Percentiles rank a stretch among this genome's conserved stretches.
Evolutionary conservation across 1,284 basidiomycete genomes (phyloP).

Genomic region (Trichosporon sp.): DNA sequence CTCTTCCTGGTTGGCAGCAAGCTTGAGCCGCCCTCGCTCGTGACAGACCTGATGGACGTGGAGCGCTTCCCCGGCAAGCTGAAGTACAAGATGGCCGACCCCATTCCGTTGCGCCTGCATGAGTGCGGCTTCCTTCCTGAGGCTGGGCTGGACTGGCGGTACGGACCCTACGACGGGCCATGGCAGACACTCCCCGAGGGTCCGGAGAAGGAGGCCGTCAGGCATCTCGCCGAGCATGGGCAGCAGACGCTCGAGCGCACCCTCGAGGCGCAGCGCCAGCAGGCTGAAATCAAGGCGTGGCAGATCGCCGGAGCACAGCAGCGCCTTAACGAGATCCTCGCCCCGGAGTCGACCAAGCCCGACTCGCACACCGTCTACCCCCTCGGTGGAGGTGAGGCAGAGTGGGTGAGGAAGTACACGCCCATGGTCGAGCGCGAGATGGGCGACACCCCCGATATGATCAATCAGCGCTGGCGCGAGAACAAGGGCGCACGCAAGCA

Average conservation of each 20-base stretch:
- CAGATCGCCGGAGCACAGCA: constrained; percentile 53
- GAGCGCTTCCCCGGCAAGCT: constrained; percentile 65
- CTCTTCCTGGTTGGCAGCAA: constrained; percentile 82
- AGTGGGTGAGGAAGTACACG: constrained; percentile 59
- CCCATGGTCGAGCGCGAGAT: constrained; percentile 62
- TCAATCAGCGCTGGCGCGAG: constrained; percentile 69
- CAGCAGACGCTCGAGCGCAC: constrained; percentile 36
- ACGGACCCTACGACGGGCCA: constrained; percentile 52
- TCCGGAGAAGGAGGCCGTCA: constrained; percentile 15
- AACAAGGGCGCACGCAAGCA: constrained; percentile 16
- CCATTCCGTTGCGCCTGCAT: constrained; percentile 86
- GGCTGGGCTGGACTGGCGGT: constrained; percentile 67
- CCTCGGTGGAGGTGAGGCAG: constrained; percentile 65
- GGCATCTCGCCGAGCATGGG: constrained; percentile 24
- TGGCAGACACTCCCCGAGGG: constrained; percentile 15
- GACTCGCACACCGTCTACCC: constrained; percentile 52
- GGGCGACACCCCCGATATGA: constrained; percentile 62
- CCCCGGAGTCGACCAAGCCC: background rate
- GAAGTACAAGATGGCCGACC: constrained; percentile 87
- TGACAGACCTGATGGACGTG: constrained; percentile 68
- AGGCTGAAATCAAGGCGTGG: constrained; percentile 54
- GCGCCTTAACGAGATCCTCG: background rate
- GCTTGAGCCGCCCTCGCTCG: constrained; percentile 66
- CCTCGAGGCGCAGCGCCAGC: constrained; percentile 28
- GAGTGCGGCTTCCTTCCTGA: constrained; percentile 69